These are phyloP conservation scores for Trypanosoma melophagium DNA, from an alignment of 208 protist species.

Conservation along the genomic window DNA sequence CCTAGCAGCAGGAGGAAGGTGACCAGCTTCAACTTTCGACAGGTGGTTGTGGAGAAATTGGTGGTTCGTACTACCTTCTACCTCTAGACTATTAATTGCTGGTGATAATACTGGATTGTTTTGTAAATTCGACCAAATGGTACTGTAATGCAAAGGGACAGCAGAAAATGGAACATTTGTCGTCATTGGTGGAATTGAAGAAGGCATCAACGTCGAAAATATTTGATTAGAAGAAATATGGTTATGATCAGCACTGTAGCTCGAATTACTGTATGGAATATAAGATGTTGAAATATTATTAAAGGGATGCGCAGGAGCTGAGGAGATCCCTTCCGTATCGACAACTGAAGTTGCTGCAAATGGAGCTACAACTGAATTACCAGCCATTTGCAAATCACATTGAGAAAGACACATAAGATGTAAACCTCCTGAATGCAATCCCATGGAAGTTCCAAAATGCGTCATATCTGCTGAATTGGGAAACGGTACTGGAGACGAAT, in stretches of 20 bases:
- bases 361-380: neutral
- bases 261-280: constrained; percentile 5
- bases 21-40: too few relatives aligned
- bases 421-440: neutral
- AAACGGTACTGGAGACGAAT: neutral
- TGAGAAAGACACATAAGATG: constrained; percentile 1
- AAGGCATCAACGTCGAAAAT: constrained; percentile 19
- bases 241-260: constrained; percentile 31
- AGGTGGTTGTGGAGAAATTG: too few relatives aligned
- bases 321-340: neutral
- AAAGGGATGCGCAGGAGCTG: neutral
- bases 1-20: too few relatives aligned
- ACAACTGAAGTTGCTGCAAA: neutral
- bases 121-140: neutral
- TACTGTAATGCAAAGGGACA: neutral
- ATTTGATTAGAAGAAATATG: constrained; percentile 14
- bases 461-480: neutral
- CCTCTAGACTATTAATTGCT: too few relatives aligned
- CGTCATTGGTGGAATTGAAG: constrained; percentile 26
- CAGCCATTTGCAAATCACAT: neutral
- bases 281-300: neutral
- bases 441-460: constrained; percentile 1
- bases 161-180: constrained; percentile 32
- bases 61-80: too few relatives aligned
- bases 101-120: neutral